phyloP scores from a whole-genome alignment of 177 flowering plant species.

The Telopea speciosissima region DNA sequence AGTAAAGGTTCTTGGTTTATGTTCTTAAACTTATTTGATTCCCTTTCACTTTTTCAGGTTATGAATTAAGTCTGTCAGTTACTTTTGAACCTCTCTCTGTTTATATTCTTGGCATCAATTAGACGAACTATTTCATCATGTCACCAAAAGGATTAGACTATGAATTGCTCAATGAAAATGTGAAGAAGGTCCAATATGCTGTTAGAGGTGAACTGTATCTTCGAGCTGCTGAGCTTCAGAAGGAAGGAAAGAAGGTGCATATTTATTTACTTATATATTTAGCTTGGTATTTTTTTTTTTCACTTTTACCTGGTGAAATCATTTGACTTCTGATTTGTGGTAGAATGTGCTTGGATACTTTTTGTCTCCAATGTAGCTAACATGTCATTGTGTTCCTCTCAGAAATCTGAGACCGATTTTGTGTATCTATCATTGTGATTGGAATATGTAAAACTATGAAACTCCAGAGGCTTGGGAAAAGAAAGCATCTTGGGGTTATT shows the following conservation, averaged over 20 bases:
- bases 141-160: constrained; percentile 61
- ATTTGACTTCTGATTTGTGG: neutral
- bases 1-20: neutral
- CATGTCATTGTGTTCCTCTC: neutral
- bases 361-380: neutral
- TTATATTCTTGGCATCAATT: neutral
- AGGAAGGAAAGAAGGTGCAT: constrained; percentile 92
- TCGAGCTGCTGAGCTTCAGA: constrained; percentile 98
- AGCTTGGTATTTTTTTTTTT: neutral
- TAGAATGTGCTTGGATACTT: neutral
- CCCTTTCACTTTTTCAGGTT: neutral
- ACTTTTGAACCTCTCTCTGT: neutral
- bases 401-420: neutral
- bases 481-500: neutral
- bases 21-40: neutral
- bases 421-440: neutral
- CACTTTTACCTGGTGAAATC: neutral
- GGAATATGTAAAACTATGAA: neutral
- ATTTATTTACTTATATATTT: neutral
- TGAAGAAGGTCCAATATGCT: constrained; percentile 91
- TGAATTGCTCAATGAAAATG: constrained; percentile 76
- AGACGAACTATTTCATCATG: constrained; percentile 36
- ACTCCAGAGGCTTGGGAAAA: neutral
- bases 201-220: constrained; percentile 97
- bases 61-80: neutral